These are phyloP conservation scores for Clitocybe nebularis DNA, from an alignment of 1,284 basidiomycete genomes.

Conservation along the genomic window DNA sequence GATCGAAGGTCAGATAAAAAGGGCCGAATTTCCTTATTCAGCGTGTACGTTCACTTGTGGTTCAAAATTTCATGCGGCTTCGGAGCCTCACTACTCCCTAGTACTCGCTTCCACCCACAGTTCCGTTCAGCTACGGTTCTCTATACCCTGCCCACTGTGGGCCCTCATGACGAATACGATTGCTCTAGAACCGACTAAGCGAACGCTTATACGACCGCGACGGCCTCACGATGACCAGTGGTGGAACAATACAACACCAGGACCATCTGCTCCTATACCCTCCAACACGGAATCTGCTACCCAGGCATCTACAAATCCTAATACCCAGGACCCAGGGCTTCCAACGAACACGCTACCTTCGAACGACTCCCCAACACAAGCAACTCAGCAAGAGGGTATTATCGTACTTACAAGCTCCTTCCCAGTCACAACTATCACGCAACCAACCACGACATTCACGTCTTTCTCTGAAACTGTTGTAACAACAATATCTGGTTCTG, in stretches of 20 bases:
- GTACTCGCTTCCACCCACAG: slow-evolving; percentile 4
- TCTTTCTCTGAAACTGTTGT: slow-evolving; percentile 37
- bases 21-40: slow-evolving; percentile 15
- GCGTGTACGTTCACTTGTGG: slow-evolving; percentile 15
- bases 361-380: slow-evolving; percentile 1
- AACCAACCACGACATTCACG: slow-evolving; percentile 40
- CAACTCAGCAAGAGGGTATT: slow-evolving; percentile 7
- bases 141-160: slow-evolving; percentile 18
- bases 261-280: slow-evolving; percentile 14
- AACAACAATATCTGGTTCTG: slow-evolving; percentile 19
- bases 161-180: slow-evolving; percentile 15
- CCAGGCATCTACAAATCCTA: slow-evolving; percentile 8
- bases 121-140: background rate
- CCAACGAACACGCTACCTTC: slow-evolving; percentile 2
- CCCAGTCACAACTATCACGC: slow-evolving; percentile 33
- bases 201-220: slow-evolving; percentile 14
- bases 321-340: slow-evolving; percentile 9
- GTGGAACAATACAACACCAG: slow-evolving; percentile 9
- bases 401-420: slow-evolving; percentile 31
- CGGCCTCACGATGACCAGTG: slow-evolving; percentile 11
- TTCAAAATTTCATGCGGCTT: slow-evolving; percentile 11
- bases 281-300: slow-evolving; percentile 10
- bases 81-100: slow-evolving; percentile 8
- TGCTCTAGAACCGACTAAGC: slow-evolving; percentile 7
- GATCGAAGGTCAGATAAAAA: too few relatives aligned